Evolutionary conservation across 495 filamentous ascomycete species (phyloP).

Genomic region (Talaromyces stipitatus): DNA sequence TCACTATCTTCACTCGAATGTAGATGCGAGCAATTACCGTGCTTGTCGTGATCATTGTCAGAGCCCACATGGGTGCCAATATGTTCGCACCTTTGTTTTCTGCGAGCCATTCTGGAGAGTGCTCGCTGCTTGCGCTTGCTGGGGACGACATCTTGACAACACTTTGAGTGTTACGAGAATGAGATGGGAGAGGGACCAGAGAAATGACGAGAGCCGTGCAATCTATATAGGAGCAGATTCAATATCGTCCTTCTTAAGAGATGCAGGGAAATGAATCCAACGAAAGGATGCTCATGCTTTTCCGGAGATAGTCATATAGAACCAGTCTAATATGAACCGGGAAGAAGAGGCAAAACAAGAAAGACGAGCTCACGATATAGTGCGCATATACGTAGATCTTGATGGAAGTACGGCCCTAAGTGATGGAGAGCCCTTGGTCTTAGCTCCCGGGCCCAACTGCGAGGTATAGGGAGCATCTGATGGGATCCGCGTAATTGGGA

Average conservation of each 20-base stretch:
- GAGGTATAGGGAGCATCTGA: background rate
- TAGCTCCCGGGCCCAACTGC: background rate
- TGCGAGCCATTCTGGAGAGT: background rate
- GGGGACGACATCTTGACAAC: background rate
- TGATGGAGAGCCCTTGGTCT: background rate
- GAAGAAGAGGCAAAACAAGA: background rate
- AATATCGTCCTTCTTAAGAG: background rate
- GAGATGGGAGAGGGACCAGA: background rate
- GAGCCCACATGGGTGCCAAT: constrained; percentile 31
- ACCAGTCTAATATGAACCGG: background rate
- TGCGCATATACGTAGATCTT: background rate
- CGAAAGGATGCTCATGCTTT: background rate
- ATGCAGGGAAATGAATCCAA: background rate
- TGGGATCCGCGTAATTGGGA: background rate
- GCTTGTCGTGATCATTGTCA: constrained; percentile 25
- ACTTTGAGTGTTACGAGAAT: background rate
- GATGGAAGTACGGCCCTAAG: background rate
- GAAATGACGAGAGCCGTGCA: background rate
- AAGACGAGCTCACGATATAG: background rate
- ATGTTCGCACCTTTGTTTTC: constrained; percentile 33
- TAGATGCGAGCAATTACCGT: constrained; percentile 34
- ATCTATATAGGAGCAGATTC: background rate
- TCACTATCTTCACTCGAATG: constrained; percentile 35
- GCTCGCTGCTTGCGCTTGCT: background rate
- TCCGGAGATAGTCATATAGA: background rate